phyloP scores from a whole-genome alignment of 371 early-diverging fungal genomes.

The Thermomucor indicae-seudaticae region DNA sequence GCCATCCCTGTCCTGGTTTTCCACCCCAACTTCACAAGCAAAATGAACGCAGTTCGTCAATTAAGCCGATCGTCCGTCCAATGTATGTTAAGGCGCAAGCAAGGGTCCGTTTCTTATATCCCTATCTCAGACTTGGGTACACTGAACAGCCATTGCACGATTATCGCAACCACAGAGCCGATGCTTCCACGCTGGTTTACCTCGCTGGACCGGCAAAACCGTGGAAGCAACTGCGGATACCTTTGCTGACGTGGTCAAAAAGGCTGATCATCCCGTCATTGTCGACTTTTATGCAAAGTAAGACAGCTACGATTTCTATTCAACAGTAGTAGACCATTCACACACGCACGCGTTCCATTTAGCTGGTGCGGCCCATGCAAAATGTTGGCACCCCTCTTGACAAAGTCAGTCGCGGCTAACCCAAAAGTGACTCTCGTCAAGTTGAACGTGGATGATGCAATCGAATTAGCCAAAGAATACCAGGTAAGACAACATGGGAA shows the following conservation, averaged over 20 bases:
- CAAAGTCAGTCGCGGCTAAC: slow-evolving; percentile 55
- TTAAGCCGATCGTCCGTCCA: too few relatives aligned
- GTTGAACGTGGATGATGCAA: slow-evolving; percentile 64
- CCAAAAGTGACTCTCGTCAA: slow-evolving; percentile 69
- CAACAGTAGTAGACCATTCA: neutral
- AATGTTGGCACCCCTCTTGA: slow-evolving; percentile 64
- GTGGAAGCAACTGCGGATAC: slow-evolving; percentile 41
- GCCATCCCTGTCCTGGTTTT: too few relatives aligned
- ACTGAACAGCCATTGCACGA: too few relatives aligned
- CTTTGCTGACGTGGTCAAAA: slow-evolving; percentile 48
- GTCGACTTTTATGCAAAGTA: slow-evolving; percentile 83
- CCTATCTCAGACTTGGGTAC: too few relatives aligned
- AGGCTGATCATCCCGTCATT: slow-evolving; percentile 60
- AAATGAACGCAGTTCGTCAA: too few relatives aligned
- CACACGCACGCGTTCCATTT: neutral
- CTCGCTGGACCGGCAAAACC: slow-evolving; percentile 41
- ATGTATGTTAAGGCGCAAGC: too few relatives aligned
- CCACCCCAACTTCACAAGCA: too few relatives aligned
- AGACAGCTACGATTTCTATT: slow-evolving; percentile 4
- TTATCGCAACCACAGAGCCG: neutral
- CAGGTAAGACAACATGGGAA: slow-evolving; percentile 20
- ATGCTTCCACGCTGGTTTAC: slow-evolving; percentile 25
- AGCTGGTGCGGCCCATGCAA: slow-evolving; percentile 87
- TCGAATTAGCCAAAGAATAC: slow-evolving; percentile 57
- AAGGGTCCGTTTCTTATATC: too few relatives aligned